phyloP scores from a whole-genome alignment of 768 basidiomycete species.

The Lentinula detonsa region DNA sequence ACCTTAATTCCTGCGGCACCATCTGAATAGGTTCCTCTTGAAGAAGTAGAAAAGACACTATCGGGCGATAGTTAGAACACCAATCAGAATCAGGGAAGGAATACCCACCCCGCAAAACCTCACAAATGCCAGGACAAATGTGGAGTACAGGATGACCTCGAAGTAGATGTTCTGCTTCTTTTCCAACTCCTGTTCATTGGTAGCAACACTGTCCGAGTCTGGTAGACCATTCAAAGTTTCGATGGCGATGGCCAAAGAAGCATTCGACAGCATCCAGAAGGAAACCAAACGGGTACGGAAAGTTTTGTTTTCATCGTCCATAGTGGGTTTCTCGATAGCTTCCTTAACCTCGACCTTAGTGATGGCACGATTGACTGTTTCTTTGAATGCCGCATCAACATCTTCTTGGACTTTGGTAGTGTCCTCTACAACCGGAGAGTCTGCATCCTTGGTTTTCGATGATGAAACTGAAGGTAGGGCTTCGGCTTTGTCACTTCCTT shows the following conservation, averaged over 20 bases:
- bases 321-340: constrained; percentile 66
- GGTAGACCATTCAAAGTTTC: constrained; percentile 67
- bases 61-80: background rate
- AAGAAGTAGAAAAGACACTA: constrained; percentile 83
- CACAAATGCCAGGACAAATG: constrained; percentile 64
- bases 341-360: constrained; percentile 68
- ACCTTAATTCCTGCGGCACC: constrained; percentile 67
- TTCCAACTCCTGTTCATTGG: constrained; percentile 35
- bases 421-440: constrained; percentile 80
- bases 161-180: constrained; percentile 58
- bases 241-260: constrained; percentile 64
- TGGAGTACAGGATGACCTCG: constrained; percentile 72
- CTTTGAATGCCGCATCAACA: constrained; percentile 86
- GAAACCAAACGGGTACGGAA: constrained; percentile 88
- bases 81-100: background rate
- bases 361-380: constrained; percentile 83
- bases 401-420: constrained; percentile 79
- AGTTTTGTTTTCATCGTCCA: constrained; percentile 88
- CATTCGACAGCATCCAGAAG: constrained; percentile 74
- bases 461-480: constrained; percentile 86
- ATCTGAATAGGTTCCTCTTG: constrained; percentile 77
- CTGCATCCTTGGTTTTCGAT: constrained; percentile 70
- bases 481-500: constrained; percentile 92
- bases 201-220: constrained; percentile 22
- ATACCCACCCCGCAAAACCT: constrained; percentile 70